Conservation (phyloP, 305 asterid species). For the Salvia sclarea region DNA sequence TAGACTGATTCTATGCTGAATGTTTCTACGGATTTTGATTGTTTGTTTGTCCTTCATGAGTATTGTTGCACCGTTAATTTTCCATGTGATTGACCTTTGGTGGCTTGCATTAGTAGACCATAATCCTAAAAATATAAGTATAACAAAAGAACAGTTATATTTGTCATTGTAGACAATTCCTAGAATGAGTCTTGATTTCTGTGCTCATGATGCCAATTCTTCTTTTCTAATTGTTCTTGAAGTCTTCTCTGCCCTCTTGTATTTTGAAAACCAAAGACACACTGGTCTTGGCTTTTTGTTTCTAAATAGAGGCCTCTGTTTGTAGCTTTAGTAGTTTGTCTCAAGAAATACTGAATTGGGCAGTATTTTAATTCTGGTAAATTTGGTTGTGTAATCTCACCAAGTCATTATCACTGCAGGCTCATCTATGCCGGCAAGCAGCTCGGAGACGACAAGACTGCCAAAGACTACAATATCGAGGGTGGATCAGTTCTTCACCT, state of each 20-base stretch:
- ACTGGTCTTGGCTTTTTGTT: too few relatives aligned
- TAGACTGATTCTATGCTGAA: not conserved
- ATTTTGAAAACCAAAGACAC: not conserved
- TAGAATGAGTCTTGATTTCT: not conserved
- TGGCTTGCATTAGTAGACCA: not conserved
- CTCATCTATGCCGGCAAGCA: slow-evolving; percentile 90
- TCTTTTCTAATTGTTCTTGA: not conserved
- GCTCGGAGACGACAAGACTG: slow-evolving; percentile 86
- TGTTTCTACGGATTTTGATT: not conserved
- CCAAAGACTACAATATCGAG: slow-evolving; percentile 85
- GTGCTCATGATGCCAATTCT: not conserved
- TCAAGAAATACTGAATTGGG: not conserved
- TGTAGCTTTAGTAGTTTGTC: too few relatives aligned
- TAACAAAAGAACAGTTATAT: not conserved
- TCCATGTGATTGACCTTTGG: not conserved
- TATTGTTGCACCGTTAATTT: not conserved
- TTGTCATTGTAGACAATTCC: not conserved
- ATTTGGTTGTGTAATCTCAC: not conserved
- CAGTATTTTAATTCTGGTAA: not conserved
- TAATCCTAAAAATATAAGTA: not conserved
- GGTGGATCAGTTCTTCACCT: slow-evolving; percentile 94
- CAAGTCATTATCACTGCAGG: slow-evolving; percentile 40
- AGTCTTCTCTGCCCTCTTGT: too few relatives aligned
- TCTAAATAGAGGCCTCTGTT: too few relatives aligned
- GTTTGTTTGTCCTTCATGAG: not conserved